phyloP scores from a whole-genome alignment of 306 rosid species.

The Trifolium pratense region DNA sequence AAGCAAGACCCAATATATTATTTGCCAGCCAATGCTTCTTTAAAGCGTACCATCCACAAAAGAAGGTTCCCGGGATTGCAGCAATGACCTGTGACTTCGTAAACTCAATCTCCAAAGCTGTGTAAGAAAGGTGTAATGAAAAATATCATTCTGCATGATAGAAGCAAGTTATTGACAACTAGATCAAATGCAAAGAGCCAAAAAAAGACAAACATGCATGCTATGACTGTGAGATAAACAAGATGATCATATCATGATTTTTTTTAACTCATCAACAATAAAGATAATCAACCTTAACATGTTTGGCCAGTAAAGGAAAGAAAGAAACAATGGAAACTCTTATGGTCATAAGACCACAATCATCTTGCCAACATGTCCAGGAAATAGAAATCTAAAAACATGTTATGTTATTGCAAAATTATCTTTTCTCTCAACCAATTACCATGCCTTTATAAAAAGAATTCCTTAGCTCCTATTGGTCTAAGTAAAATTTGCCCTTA shows the following conservation, averaged over 20 bases:
- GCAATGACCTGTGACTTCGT: slow-evolving; percentile 83
- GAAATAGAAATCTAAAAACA: slow-evolving; percentile 20
- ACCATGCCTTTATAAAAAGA: background rate
- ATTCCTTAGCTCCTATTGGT: background rate
- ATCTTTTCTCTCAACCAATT: slow-evolving; percentile 4
- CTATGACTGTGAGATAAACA: background rate
- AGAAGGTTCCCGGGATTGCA: slow-evolving; percentile 85
- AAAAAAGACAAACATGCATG: background rate
- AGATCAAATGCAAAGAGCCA: slow-evolving; percentile 46
- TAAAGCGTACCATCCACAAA: slow-evolving; percentile 87
- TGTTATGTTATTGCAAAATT: background rate
- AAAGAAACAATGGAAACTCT: background rate
- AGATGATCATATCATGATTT: background rate
- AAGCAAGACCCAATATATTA: slow-evolving; percentile 80
- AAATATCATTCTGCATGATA: slow-evolving; percentile 75
- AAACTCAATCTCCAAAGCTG: slow-evolving; percentile 96
- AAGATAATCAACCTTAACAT: background rate
- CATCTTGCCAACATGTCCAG: slow-evolving; percentile 13
- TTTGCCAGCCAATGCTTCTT: slow-evolving; percentile 93
- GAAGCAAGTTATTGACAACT: slow-evolving; percentile 60
- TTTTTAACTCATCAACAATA: background rate
- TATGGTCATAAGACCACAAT: background rate
- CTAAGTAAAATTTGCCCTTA: background rate
- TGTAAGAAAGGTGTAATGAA: slow-evolving; percentile 73
- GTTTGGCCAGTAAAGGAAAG: slow-evolving; percentile 7